Evolutionary conservation across 78 protist genomes (phyloP).

Genomic region (Guillardia theta): DNA sequence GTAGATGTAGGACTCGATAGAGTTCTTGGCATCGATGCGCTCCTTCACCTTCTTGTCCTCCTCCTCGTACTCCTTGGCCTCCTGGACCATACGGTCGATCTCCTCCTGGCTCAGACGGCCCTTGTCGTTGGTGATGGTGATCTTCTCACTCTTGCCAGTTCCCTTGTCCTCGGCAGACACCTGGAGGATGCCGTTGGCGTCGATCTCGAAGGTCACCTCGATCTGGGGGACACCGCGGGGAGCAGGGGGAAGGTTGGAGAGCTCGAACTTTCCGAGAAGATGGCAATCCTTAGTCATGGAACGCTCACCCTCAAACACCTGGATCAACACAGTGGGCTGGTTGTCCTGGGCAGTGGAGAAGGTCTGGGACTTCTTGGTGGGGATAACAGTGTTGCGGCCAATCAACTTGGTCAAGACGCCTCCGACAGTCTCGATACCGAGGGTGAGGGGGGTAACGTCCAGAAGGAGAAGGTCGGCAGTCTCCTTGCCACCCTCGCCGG

Average conservation of each 20-base stretch:
- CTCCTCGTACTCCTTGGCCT: constrained; percentile 87
- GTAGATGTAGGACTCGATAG: constrained; percentile 86
- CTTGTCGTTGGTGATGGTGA: constrained; percentile 94
- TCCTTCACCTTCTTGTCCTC: constrained; percentile 81
- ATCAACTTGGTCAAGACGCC: constrained; percentile 95
- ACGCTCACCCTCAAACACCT: constrained; percentile 71
- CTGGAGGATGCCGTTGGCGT: constrained; percentile 90
- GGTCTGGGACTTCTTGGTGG: constrained; percentile 93
- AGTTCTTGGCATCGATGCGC: constrained; percentile 81
- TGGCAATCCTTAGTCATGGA: constrained; percentile 94
- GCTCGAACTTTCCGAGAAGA: constrained; percentile 90
- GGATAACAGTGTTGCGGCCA: constrained; percentile 87
- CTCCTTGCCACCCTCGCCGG: constrained; percentile 81
- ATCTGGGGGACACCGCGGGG: constrained; percentile 72
- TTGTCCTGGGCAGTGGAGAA: constrained; percentile 97
- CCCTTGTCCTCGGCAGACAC: constrained; percentile 95
- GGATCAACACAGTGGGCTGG: constrained; percentile 86
- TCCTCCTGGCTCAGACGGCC: constrained; percentile 72
- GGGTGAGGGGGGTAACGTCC: constrained; percentile 92
- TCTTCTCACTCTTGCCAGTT: constrained; percentile 79
- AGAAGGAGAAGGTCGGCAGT: constrained; percentile 75
- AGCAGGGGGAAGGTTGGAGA: constrained; percentile 81
- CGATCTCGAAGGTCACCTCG: constrained; percentile 92
- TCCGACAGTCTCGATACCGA: constrained; percentile 98
- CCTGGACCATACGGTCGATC: constrained; percentile 92